phyloP scores from a whole-genome alignment of 805 yeast genomes.

The Kazachstania viticola region DNA sequence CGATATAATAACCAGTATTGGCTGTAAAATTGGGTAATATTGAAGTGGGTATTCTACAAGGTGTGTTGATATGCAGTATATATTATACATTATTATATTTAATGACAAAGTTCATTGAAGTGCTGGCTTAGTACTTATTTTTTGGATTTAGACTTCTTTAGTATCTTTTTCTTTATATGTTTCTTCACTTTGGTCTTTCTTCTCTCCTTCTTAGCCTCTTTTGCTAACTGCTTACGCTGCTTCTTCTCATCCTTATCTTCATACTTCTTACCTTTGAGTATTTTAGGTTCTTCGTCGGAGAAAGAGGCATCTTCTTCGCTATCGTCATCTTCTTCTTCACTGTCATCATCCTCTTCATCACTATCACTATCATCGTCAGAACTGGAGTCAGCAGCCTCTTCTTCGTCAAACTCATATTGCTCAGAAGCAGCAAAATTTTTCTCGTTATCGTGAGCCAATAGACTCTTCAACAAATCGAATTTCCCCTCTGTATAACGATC shows the following conservation, averaged over 20 bases:
- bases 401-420: slow-evolving; percentile 14
- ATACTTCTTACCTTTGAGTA: slow-evolving; percentile 59
- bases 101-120: no score
- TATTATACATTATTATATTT: no score
- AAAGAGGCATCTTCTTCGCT: slow-evolving; percentile 22
- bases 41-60: no score
- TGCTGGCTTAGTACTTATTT: slow-evolving; percentile 10
- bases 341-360: slow-evolving; percentile 22
- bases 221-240: slow-evolving; percentile 62
- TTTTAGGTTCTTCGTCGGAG: slow-evolving; percentile 27
- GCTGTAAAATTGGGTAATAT: no score
- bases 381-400: slow-evolving; percentile 16
- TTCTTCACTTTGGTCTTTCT: slow-evolving; percentile 76
- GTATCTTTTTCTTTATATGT: slow-evolving; percentile 65
- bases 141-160: slow-evolving; percentile 41
- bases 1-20: no score
- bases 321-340: slow-evolving; percentile 16
- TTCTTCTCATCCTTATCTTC: slow-evolving; percentile 73
- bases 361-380: slow-evolving; percentile 21
- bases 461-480: slow-evolving; percentile 60
- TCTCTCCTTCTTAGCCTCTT: slow-evolving; percentile 67
- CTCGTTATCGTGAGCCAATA: slow-evolving; percentile 36
- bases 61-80: no score
- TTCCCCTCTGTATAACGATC: slow-evolving; percentile 69
- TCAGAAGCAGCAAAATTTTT: slow-evolving; percentile 15